phyloP scores from a whole-genome alignment of 805 yeast genomes.

The Metschnikowia drakensbergensis region DNA sequence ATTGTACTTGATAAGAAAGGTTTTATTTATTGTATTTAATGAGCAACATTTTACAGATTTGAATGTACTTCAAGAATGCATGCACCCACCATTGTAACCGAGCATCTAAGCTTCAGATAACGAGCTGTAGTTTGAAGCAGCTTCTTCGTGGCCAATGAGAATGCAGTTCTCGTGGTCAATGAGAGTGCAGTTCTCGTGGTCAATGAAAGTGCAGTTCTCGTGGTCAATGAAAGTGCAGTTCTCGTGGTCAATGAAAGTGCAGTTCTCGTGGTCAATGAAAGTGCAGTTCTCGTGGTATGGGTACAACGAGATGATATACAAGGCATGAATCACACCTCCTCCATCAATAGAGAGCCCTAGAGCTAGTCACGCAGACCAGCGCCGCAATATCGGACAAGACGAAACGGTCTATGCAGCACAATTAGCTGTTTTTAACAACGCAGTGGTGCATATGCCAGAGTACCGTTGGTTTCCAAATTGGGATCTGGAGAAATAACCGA shows the following conservation, averaged over 20 bases:
- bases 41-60: background rate
- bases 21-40: background rate
- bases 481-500: constrained; percentile 99
- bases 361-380: constrained; percentile 24
- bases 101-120: constrained; percentile 1
- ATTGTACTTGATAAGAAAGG: too few relatives aligned
- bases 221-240: too few relatives aligned
- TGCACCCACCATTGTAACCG: too few relatives aligned
- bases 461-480: constrained; percentile 77
- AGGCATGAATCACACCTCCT: constrained; percentile 53
- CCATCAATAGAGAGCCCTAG: constrained; percentile 3
- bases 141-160: constrained; percentile 4
- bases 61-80: too few relatives aligned
- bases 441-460: constrained; percentile 20
- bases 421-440: constrained; percentile 36
- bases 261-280: too few relatives aligned
- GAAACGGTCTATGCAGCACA: constrained; percentile 43
- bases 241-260: too few relatives aligned
- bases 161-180: too few relatives aligned
- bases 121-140: constrained; percentile 8
- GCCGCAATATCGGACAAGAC: constrained; percentile 9
- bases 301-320: constrained; percentile 73
- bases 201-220: too few relatives aligned
- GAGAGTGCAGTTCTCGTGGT: too few relatives aligned
- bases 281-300: constrained; percentile 43